Evolutionary conservation across 2,329 filamentous ascomycete genomes (phyloP), one percentile per base, ranked within the genome.

Genomic region (Davidsoniella virescens): DNA sequence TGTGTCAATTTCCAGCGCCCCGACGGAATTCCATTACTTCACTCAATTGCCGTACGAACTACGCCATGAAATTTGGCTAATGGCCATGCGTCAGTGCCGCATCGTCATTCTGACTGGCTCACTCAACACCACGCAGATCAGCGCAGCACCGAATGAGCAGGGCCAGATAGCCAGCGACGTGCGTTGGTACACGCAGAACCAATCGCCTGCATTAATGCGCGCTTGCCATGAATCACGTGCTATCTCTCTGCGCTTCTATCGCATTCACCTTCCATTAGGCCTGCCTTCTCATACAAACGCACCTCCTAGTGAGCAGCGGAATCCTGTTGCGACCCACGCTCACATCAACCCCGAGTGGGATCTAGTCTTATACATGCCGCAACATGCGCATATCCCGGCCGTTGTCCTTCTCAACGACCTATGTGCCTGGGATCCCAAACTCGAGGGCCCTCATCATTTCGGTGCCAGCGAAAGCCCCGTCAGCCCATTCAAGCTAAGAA

Each of bases 341-440:
- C 55, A 54, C 49, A 52, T 56, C 26, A 55, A 56, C 47, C 55
- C 55, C 14, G 54, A 57, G 25, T 56, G 56, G 56, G 55, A 57
- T 43, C 51, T 57, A 44, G 52, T 57, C 6, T 44, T 57, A 8
- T 56, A 52, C 49, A 41, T 53, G 17, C 50, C 50, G 14, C 33
- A 43, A 14, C 49, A 42, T 25, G 37, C 42, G 7, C 37, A 49
- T 7, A 33, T 56, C 16, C 49, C 51, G 17, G 49, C 54, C 26
- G 43, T 51, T 36, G 52, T 55, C 39, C 51, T 57, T 37, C 55
- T 55, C 39, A 56, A 53, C 45, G 54, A 56, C 40, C 49, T 57
- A 29, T 41, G 50, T 9, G 55, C 56, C 18, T 51, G 51, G 37
- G 56, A 56, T 39, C 55, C 54, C 10, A 39, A 33, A 20, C 48